phyloP scores from a whole-genome alignment of 2,329 filamentous ascomycete species.

The Dendrostoma leiphaemia region DNA sequence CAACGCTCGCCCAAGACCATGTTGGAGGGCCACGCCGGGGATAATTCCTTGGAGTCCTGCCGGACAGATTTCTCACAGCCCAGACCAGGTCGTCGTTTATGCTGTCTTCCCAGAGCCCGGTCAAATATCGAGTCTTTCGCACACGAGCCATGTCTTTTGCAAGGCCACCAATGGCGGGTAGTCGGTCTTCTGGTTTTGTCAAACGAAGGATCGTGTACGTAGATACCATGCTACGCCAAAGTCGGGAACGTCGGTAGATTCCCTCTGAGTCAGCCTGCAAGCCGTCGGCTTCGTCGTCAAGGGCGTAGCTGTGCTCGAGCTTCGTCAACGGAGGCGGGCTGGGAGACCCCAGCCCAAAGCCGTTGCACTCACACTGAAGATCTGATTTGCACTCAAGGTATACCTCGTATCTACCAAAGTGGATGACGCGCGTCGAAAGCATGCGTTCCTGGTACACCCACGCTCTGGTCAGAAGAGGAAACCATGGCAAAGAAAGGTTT shows the following conservation, averaged over 20 bases:
- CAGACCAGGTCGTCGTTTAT: not conserved
- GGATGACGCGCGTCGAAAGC: not conserved
- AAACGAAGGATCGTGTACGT: not conserved
- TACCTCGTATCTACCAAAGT: conserved; percentile 3
- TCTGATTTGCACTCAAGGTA: not conserved
- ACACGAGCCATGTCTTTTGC: not conserved
- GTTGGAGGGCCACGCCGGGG: not conserved
- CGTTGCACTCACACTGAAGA: not conserved
- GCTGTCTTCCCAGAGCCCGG: not conserved
- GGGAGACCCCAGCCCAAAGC: not conserved
- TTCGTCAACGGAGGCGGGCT: not conserved
- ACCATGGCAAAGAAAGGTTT: not conserved
- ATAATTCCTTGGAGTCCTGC: not conserved
- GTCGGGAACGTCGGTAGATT: not conserved
- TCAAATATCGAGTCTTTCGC: not conserved
- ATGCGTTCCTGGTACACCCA: conserved; percentile 9
- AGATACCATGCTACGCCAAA: not conserved
- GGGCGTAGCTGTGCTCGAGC: not conserved
- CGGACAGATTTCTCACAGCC: not conserved
- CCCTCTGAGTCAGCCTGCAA: not conserved
- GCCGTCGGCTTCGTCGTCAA: not conserved
- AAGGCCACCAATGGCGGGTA: not conserved
- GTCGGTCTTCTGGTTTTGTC: not conserved
- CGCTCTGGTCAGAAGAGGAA: conserved; percentile 1
- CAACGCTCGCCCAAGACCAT: not conserved